Base-by-base conservation (phyloP, 2,329 filamentous ascomycete genomes). In the Stemphylium lycopersici region DNA sequence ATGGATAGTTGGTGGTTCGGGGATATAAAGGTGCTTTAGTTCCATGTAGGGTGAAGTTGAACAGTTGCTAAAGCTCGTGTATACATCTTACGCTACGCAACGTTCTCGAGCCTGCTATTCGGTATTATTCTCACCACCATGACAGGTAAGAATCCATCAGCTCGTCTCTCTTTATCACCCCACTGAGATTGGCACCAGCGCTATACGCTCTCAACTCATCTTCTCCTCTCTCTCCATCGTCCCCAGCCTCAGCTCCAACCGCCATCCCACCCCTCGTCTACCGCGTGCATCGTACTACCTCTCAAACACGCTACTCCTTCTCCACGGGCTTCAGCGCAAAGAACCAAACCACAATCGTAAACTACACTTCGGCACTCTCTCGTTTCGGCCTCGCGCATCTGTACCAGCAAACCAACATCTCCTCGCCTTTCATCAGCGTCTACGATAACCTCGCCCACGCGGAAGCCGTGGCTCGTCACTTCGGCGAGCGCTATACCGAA, bases 281-380 rank as follows among this genome's bases (percentile, higher is more conserved):
- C 59, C 70, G 72, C 22, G 59, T 73, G 3, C 68, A 74, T 41
- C 67, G 60, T 39, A 29, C 60, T 29, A 46, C 38, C 5, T 61
- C 70, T 0, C 72, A 73, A 62, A 73, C 72, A 7, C 60, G 59
- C 3, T 74, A 73, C 61, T 41, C 62, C 22, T 71, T 71, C 61
- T 45, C 53, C 38, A 64, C 58, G 0, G 72, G 72, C 46, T 74
- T 74, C 63, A 58, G 48, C 26, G 55, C 71, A 4, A 73, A 73
- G 24, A 74, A 74, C 59, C 72, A 73, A 49, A 69, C 69, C 42
- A 74, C 72, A 1, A 69, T 73, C 50, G 52, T 71, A 20, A 65
- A 64, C 59, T 64, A 62, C 46, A 62, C 58, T 2, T 63, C 62
- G 1, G 52, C 54, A 1, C 58, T 69, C 13, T 61, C 54, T 0